These are phyloP conservation scores for Cryomyces antarcticus DNA, from an alignment of 495 filamentous ascomycete genomes.

Conservation along the genomic window DNA sequence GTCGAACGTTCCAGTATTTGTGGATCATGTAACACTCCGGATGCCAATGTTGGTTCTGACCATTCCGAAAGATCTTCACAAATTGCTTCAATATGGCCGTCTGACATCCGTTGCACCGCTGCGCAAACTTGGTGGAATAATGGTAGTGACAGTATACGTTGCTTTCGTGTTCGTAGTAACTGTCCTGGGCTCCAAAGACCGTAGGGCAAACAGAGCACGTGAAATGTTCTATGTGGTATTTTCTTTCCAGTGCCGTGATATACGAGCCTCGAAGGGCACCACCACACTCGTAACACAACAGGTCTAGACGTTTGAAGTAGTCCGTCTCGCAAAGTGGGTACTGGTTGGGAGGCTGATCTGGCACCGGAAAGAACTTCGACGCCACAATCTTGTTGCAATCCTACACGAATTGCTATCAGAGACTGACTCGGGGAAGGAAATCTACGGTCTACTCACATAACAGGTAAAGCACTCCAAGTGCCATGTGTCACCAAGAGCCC, in stretches of 20 bases:
- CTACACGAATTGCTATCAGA: conserved; percentile 24
- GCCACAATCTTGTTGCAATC: conserved; percentile 93
- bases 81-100: conserved; percentile 99
- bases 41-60: conserved; percentile 97
- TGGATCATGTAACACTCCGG: conserved; percentile 99
- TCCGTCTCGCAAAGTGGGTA: conserved; percentile 96
- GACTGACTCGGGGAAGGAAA: conserved; percentile 1
- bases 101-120: conserved; percentile 88
- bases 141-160: conserved; percentile 98
- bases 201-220: conserved; percentile 95
- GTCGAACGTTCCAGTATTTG: conserved; percentile 97
- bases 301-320: conserved; percentile 82
- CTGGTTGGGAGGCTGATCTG: conserved; percentile 70
- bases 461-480: conserved; percentile 98
- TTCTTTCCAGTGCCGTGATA: conserved; percentile 90
- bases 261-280: conserved; percentile 92
- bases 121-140: conserved; percentile 94
- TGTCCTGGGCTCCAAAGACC: conserved; percentile 92
- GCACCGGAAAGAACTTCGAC: conserved; percentile 94
- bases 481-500: conserved; percentile 77
- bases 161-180: conserved; percentile 95
- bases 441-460: conserved; percentile 39
- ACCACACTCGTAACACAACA: conserved; percentile 81
- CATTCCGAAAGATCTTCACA: conserved; percentile 95
- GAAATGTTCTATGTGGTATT: conserved; percentile 99